A percentile compares a stretch with the other conserved stretches of the same genome.
These are phyloP conservation scores for Gomphus bonarii DNA, from an alignment of 1,284 basidiomycete genomes.

Conservation along the genomic window DNA sequence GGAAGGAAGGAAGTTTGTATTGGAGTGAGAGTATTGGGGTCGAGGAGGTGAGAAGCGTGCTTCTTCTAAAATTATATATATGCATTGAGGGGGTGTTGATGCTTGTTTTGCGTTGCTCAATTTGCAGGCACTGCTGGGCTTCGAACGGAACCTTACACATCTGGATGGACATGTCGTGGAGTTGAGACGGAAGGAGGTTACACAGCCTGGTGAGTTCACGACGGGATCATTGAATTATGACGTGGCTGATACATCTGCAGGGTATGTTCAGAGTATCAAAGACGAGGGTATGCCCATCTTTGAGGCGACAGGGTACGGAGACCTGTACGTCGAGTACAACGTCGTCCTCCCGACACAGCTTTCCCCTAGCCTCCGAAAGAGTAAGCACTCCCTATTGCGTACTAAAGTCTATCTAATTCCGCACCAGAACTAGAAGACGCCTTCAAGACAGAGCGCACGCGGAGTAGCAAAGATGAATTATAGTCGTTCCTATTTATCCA, in stretches of 20 bases:
- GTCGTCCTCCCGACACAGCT: constrained; percentile 76
- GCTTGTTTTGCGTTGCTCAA: too few relatives aligned
- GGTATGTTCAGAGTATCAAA: constrained; percentile 72
- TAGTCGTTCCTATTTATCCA: constrained; percentile 21
- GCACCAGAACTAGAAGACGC: constrained; percentile 42
- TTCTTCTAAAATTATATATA: too few relatives aligned
- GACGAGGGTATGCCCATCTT: constrained; percentile 86
- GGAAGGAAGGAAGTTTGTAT: constrained; percentile 83
- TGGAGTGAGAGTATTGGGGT: constrained; percentile 85
- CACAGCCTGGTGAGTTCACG: constrained; percentile 66
- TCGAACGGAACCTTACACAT: constrained; percentile 79
- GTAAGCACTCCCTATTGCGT: constrained; percentile 35
- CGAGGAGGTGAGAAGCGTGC: constrained; percentile 57
- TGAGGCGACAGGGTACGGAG: constrained; percentile 50
- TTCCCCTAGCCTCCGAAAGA: constrained; percentile 50
- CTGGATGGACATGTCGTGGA: constrained; percentile 79
- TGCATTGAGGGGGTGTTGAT: too few relatives aligned
- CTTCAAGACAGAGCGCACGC: constrained; percentile 31
- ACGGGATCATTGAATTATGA: background rate
- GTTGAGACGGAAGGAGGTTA: constrained; percentile 65
- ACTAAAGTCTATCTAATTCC: background rate
- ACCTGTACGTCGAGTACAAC: constrained; percentile 85
- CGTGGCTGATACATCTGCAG: constrained; percentile 24
- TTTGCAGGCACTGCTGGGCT: constrained; percentile 70
- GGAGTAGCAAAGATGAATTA: constrained; percentile 41